Conservation (phyloP, 345 rosid genomes). For the Passiflora organensis region DNA sequence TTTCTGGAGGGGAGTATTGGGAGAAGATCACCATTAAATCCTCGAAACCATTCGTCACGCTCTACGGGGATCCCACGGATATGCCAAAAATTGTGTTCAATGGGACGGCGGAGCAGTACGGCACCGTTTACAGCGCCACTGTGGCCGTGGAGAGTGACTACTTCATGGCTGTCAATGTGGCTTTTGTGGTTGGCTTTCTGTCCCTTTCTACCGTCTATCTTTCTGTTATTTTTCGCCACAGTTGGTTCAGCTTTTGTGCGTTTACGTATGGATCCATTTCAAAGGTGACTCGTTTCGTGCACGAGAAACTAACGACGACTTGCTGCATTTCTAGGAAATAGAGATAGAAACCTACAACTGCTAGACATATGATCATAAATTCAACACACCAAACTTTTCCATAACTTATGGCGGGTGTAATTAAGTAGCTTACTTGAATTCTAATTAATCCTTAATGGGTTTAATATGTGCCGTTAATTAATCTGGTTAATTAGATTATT, state of each 20-base stretch:
- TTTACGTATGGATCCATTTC: no score
- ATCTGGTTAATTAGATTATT: no score
- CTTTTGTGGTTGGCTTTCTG: constrained; percentile 14
- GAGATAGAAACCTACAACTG: no score
- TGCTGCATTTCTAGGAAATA: not conserved
- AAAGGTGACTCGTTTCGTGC: no score
- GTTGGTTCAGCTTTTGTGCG: no score
- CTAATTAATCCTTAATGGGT: no score
- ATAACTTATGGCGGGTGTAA: no score
- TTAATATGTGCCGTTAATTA: no score
- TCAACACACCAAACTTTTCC: no score
- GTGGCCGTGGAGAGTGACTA: constrained; percentile 31
- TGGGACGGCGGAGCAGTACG: constrained; percentile 25
- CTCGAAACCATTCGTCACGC: constrained; percentile 12
- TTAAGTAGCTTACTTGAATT: no score
- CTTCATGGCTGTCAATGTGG: constrained; percentile 31
- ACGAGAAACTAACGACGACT: no score
- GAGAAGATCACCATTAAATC: constrained; percentile 20
- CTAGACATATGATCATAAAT: no score
- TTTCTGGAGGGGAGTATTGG: constrained; percentile 21
- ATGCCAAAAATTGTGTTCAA: constrained; percentile 24
- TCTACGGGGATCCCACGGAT: constrained; percentile 24
- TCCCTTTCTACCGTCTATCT: not conserved
- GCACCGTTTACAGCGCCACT: constrained; percentile 31
- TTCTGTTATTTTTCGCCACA: not conserved